These are phyloP conservation scores for Gracilaria gracilis DNA, from an alignment of 23 red algal genomes.

Conservation along the genomic window DNA sequence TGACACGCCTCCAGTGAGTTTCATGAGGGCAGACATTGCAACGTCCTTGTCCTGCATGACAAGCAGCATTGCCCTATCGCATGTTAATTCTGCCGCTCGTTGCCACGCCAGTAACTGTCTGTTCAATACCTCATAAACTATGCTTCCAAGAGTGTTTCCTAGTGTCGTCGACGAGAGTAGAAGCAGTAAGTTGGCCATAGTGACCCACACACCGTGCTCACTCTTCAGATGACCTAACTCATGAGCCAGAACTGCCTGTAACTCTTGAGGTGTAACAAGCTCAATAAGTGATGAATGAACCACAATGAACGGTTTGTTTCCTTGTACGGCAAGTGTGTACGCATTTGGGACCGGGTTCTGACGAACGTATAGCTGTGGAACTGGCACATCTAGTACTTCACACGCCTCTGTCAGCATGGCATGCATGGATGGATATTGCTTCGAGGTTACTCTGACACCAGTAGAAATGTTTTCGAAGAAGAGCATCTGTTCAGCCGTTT, in stretches of 20 bases:
- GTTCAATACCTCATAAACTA: slow-evolving; percentile 61
- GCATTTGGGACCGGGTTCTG: slow-evolving; percentile 94
- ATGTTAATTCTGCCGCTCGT: slow-evolving; percentile 90
- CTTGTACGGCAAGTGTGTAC: slow-evolving; percentile 96
- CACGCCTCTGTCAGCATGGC: slow-evolving; percentile 75
- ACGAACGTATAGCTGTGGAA: slow-evolving; percentile 89
- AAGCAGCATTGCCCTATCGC: slow-evolving; percentile 96
- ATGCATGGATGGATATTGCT: slow-evolving; percentile 88
- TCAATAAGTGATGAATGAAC: slow-evolving; percentile 86
- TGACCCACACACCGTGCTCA: slow-evolving; percentile 96
- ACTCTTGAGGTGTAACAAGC: slow-evolving; percentile 82
- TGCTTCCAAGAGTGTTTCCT: slow-evolving; percentile 62
- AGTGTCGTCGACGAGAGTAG: slow-evolving; percentile 63
- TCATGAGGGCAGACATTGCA: slow-evolving; percentile 89
- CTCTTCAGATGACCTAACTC: slow-evolving; percentile 97
- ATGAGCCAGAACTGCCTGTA: slow-evolving; percentile 92
- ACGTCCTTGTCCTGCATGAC: slow-evolving; percentile 86
- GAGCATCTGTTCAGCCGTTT: slow-evolving; percentile 75
- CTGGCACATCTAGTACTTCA: slow-evolving; percentile 76
- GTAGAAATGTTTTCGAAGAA: slow-evolving; percentile 91
- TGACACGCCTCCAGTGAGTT: slow-evolving; percentile 85
- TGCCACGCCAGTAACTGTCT: slow-evolving; percentile 79
- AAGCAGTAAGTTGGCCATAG: slow-evolving; percentile 89
- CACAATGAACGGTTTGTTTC: slow-evolving; percentile 94
- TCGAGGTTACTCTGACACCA: slow-evolving; percentile 74